Base-by-base conservation (phyloP, 2,329 filamentous ascomycete genomes). In the Neonectria faginata region DNA sequence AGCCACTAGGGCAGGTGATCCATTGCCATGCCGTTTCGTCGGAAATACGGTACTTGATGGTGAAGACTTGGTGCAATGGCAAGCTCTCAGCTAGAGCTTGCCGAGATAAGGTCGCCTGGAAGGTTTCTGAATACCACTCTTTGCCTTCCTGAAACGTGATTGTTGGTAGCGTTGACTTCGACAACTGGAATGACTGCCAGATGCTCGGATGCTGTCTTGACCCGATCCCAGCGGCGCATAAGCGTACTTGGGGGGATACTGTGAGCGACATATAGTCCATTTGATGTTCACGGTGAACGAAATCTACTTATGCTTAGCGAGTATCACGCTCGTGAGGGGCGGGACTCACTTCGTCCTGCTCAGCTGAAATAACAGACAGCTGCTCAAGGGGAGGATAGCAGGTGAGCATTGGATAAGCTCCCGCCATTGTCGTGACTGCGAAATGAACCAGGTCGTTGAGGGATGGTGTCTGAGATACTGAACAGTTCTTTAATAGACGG, bases 401-500 rank as follows among this genome's bases (percentile, higher is more conserved):
- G 11, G 16, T 39, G 11, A 55, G 2, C 11, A 16, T 55, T 12
- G 52, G 36, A 29, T 41, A 55, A 20, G 52, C 52, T 29, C 52
- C 52, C 11, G 36, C 31, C 52, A 55, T 44, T 20, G 78, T 22
- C 3, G 22, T 22, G 22, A 22, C 22, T 22, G 22, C 22, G 22
- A 4, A 22, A 22, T 22, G 22, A 22, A 22, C 22, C 3, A 22
- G 22, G 22, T 22, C 3, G 22, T 22, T 22, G 22, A 22, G 3
- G 22, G 22, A 22, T 22, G 22, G 22, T 22, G 22, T 22, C 22
- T 2, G 22, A 22, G 22, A 3, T 22, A 22, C 22, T 22, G 22
- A 22, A 22, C 22, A 22, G 22, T 22, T 22, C 22, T 22, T 22
- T 22, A 22, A 22, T 22, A 22, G 22, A 22, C 22, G 3, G 3